Conservation (phyloP, 2,329 filamentous ascomycete genomes). For the Claviceps arundinis region DNA sequence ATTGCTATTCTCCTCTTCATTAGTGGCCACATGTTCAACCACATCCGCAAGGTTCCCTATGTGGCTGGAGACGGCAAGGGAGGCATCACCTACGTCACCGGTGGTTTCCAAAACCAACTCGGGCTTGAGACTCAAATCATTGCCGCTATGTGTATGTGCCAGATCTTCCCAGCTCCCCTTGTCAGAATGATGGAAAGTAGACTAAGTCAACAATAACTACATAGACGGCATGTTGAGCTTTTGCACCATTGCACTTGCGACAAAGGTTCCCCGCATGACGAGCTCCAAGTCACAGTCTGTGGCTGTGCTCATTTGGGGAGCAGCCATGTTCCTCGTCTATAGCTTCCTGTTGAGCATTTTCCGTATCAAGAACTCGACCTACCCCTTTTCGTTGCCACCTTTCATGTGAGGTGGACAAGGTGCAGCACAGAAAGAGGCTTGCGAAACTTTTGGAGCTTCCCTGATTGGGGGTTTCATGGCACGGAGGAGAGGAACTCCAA, state of each 20-base stretch:
- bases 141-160: constrained; percentile 70
- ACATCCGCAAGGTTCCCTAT: constrained; percentile 92
- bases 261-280: constrained; percentile 83
- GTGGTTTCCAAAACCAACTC: constrained; percentile 85
- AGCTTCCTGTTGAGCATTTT: constrained; percentile 92
- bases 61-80: constrained; percentile 74
- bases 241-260: constrained; percentile 74
- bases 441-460: neutral
- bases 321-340: constrained; percentile 68
- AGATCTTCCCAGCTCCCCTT: neutral
- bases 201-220: neutral
- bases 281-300: constrained; percentile 68
- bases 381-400: constrained; percentile 87
- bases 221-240: constrained; percentile 64
- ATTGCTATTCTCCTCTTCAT: constrained; percentile 87
- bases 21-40: constrained; percentile 98
- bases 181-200: neutral
- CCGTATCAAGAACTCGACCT: constrained; percentile 85
- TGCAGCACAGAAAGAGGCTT: neutral
- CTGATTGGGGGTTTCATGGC: too few species aligned
- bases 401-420: constrained; percentile 42
- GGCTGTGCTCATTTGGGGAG: constrained; percentile 67
- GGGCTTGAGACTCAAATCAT: constrained; percentile 93
- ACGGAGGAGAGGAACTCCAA: too few species aligned
- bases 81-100: constrained; percentile 79